Conservation (phyloP, 2,329 filamentous ascomycete genomes). For the Neopestalotiopsis rosae region DNA sequence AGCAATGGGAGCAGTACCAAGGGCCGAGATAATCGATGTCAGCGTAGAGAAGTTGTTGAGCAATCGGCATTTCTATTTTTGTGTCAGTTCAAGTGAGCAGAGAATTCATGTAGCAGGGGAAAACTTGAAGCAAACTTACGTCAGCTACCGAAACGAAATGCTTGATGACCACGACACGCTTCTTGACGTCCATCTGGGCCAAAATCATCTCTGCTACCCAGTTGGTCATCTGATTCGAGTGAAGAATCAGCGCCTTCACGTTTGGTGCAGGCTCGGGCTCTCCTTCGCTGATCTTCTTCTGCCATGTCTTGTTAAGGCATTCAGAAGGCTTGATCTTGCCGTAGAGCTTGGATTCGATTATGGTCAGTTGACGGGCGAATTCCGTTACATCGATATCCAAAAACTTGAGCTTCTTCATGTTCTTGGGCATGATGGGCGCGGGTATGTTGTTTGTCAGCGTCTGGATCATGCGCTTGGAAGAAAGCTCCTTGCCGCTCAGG, state of each 20-base stretch:
- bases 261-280: constrained; percentile 89
- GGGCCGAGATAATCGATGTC: constrained; percentile 95
- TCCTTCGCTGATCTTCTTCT: constrained; percentile 86
- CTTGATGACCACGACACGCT: constrained; percentile 96
- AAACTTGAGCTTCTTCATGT: constrained; percentile 99
- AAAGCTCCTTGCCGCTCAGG: constrained; percentile 84
- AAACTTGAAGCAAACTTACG: constrained; percentile 59
- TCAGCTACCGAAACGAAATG: constrained; percentile 97
- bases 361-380: constrained; percentile 96
- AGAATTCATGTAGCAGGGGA: constrained; percentile 22
- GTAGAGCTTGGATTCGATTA: constrained; percentile 94
- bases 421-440: constrained; percentile 91
- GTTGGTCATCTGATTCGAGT: constrained; percentile 98
- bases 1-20: constrained; percentile 93
- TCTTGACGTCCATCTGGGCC: constrained; percentile 91
- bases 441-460: constrained; percentile 85
- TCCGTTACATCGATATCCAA: constrained; percentile 94
- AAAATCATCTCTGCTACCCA: constrained; percentile 99
- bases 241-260: constrained; percentile 93
- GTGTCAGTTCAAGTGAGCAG: constrained; percentile 29
- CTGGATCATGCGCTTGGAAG: constrained; percentile 83
- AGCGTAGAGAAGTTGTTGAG: constrained; percentile 98
- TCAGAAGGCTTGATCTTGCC: constrained; percentile 96
- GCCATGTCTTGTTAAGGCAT: constrained; percentile 98
- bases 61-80: constrained; percentile 80